These are phyloP conservation scores for Heterobasidion occidentale DNA, from an alignment of 1,284 basidiomycete genomes.

Conservation along the genomic window DNA sequence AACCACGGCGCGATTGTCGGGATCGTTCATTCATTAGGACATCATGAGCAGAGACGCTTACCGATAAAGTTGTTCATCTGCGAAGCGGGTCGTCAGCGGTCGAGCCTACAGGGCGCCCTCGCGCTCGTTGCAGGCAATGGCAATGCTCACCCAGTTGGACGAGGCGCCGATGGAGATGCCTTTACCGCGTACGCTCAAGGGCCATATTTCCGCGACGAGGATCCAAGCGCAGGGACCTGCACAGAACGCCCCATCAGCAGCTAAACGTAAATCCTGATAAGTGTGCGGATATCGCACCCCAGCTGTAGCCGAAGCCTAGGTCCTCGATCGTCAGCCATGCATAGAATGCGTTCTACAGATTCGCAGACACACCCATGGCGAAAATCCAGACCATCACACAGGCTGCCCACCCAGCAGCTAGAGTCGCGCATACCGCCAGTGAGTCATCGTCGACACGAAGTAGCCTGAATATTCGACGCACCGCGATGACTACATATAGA, in stretches of 20 bases:
- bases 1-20: too few relatives aligned
- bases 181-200: conserved; percentile 58
- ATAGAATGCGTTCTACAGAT: not conserved
- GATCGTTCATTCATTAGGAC: not conserved
- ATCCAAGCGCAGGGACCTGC: conserved; percentile 58
- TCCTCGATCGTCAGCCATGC: not conserved
- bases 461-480: conserved; percentile 3
- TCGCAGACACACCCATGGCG: conserved; percentile 37
- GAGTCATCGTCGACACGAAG: too few relatives aligned
- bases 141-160: conserved; percentile 52
- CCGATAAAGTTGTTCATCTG: conserved; percentile 75
- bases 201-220: conserved; percentile 60
- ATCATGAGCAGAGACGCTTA: conserved; percentile 17
- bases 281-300: too few relatives aligned
- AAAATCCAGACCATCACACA: conserved; percentile 64
- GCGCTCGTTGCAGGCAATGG: not conserved
- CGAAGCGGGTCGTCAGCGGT: not conserved
- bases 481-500: conserved; percentile 27
- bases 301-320: conserved; percentile 55
- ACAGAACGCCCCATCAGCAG: not conserved
- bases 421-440: not conserved
- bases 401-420: conserved; percentile 58
- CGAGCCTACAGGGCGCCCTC: not conserved
- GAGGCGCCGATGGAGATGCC: conserved; percentile 63
- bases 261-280: too few relatives aligned